Percentiles rank a stretch among this genome's conserved stretches.
phyloP scores from a whole-genome alignment of 1,139 yeast genomes.

The Saccharomyces hybrid region DNA sequence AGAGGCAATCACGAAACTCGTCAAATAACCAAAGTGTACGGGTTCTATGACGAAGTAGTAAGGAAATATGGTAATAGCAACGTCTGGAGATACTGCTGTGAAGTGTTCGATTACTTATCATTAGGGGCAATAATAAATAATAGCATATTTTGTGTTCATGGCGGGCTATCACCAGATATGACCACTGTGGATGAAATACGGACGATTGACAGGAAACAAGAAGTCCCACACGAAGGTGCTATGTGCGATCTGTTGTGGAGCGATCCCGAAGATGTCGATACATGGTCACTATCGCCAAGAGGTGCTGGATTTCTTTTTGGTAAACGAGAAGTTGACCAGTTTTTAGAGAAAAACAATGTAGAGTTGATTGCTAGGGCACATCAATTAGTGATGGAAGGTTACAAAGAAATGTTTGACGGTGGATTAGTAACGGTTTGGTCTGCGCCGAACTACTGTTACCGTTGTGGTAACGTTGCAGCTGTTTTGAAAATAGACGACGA shows the following conservation, averaged over 20 bases:
- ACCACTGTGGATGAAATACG: conserved; percentile 85
- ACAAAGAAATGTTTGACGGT: conserved; percentile 78
- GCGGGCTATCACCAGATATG: conserved; percentile 92
- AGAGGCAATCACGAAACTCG: conserved; percentile 97
- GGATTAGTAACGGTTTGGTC: conserved; percentile 88
- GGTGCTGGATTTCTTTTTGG: conserved; percentile 98
- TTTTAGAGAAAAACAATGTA: conserved; percentile 71
- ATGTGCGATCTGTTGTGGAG: conserved; percentile 98
- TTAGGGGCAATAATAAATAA: conserved; percentile 79
- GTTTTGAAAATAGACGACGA: conserved; percentile 72
- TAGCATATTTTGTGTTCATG: conserved; percentile 86
- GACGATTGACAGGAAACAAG: conserved; percentile 81
- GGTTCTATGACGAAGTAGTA: conserved; percentile 95
- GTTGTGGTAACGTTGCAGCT: conserved; percentile 94
- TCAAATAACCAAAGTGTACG: conserved; percentile 96
- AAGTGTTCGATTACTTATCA: conserved; percentile 87
- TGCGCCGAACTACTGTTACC: conserved; percentile 91
- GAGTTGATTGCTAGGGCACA: conserved; percentile 93
- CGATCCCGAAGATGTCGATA: conserved; percentile 93
- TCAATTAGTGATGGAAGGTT: conserved; percentile 97
- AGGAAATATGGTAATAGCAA: conserved; percentile 93
- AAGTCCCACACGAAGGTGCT: conserved; percentile 98
- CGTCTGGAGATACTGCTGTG: conserved; percentile 79
- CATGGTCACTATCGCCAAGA: conserved; percentile 97
- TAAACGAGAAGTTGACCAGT: conserved; percentile 75